Percentiles rank a stretch among this genome's conserved stretches.
Evolutionary conservation across 139 green algal species (phyloP).

Genomic region (Haematococcus lacustris): DNA sequence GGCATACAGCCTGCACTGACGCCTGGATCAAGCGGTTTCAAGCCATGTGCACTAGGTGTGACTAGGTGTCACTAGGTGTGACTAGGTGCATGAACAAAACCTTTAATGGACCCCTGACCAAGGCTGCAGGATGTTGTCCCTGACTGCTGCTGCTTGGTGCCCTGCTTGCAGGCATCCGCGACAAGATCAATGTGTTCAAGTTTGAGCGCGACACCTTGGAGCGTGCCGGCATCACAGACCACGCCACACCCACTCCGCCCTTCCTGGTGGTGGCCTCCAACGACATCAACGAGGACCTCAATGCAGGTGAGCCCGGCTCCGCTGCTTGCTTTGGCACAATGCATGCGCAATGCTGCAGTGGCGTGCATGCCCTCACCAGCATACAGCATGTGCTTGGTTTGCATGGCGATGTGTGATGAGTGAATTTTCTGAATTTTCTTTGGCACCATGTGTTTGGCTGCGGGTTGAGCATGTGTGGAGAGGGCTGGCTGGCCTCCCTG

Average conservation of each 20-base stretch:
- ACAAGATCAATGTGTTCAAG: constrained; percentile 66
- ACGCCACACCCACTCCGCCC: constrained; percentile 29
- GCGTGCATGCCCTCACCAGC: background rate
- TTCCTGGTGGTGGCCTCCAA: constrained; percentile 64
- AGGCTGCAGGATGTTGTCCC: too few relatives aligned
- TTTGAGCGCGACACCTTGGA: constrained; percentile 66
- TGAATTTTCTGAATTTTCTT: background rate
- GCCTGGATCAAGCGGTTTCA: too few relatives aligned
- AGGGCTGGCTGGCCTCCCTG: background rate
- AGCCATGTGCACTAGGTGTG: too few relatives aligned
- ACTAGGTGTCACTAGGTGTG: too few relatives aligned
- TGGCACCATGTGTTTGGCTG: background rate
- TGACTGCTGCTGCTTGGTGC: too few relatives aligned
- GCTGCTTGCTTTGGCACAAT: background rate
- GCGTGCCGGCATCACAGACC: constrained; percentile 44
- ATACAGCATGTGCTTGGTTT: background rate
- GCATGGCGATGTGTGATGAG: background rate
- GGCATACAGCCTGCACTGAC: too few relatives aligned
- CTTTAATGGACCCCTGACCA: too few relatives aligned
- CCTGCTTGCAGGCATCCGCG: constrained; percentile 24
- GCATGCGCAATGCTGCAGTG: background rate
- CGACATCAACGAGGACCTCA: constrained; percentile 51
- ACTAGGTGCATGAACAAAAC: too few relatives aligned
- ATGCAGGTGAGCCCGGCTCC: constrained; percentile 6
- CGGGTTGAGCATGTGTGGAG: background rate